These are phyloP conservation scores for Alternaria gaisen DNA, from an alignment of 2,329 filamentous ascomycete genomes.

Conservation along the genomic window DNA sequence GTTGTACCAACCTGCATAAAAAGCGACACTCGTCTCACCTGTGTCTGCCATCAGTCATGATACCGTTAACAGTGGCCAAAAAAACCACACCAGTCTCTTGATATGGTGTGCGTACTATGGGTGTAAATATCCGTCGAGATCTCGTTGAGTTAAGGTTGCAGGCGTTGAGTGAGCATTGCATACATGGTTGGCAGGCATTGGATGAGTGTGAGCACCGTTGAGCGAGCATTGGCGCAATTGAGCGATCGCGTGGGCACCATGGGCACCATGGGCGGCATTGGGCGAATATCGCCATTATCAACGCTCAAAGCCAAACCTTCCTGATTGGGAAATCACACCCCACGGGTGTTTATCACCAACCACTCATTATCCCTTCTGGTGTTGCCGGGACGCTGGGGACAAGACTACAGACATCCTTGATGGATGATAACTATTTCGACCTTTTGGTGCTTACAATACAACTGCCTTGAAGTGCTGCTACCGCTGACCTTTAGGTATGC, in stretches of 20 bases:
- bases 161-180: not conserved
- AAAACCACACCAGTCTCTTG: not conserved
- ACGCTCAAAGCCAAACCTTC: conserved; percentile 4
- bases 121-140: not conserved
- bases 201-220: not conserved
- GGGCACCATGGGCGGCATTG: not conserved
- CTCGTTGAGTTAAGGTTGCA: not conserved
- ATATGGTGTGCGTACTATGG: not conserved
- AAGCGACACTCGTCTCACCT: not conserved
- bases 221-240: too few species aligned
- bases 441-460: not conserved
- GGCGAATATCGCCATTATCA: conserved; percentile 4
- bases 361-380: not conserved
- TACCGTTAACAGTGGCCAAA: not conserved
- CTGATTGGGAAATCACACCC: conserved; percentile 2
- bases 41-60: not conserved
- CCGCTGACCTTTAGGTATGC: not conserved
- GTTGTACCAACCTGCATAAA: not conserved
- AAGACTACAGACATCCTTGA: not conserved
- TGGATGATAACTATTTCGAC: not conserved
- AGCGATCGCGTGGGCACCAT: not conserved
- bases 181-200: not conserved
- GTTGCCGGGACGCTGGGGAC: not conserved
- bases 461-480: not conserved
- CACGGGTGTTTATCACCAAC: not conserved